These are phyloP conservation scores for Penicillium ucsense DNA, from an alignment of 495 filamentous ascomycete genomes.

Conservation along the genomic window DNA sequence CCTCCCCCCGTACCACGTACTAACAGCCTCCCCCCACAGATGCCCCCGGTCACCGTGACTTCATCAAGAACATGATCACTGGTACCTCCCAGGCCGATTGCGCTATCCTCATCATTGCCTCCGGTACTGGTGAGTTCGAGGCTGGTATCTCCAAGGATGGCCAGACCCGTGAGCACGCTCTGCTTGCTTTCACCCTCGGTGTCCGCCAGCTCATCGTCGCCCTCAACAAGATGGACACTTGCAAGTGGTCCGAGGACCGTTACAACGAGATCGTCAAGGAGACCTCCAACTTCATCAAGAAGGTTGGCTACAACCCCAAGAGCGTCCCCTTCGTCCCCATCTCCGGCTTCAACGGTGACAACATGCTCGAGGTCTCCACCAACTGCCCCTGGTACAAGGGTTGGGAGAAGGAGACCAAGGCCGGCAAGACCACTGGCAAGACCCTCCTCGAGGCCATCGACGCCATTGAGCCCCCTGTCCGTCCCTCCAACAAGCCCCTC, in stretches of 20 bases:
- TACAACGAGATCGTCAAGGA: conserved; percentile 99
- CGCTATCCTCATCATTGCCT: conserved; percentile 99
- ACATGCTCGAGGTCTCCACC: conserved; percentile 88
- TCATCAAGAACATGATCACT: conserved; percentile 99
- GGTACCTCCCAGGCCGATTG: conserved; percentile 99
- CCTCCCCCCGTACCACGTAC: not conserved
- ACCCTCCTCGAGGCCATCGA: conserved; percentile 99
- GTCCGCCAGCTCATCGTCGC: conserved; percentile 99
- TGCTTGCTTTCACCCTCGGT: conserved; percentile 99
- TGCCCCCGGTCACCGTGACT: conserved; percentile 99
- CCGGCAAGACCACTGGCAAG: conserved; percentile 80
- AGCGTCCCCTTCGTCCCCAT: conserved; percentile 95
- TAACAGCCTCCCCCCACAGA: conserved; percentile 40
- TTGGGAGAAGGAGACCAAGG: conserved; percentile 99
- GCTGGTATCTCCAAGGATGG: conserved; percentile 99
- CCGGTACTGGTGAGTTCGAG: conserved; percentile 99
- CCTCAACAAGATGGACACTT: conserved; percentile 99
- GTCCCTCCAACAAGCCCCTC: conserved; percentile 81
- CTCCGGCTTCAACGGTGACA: conserved; percentile 99
- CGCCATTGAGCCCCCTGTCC: conserved; percentile 83
- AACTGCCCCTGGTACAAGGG: conserved; percentile 99
- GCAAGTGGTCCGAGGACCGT: conserved; percentile 93
- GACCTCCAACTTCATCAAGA: conserved; percentile 99
- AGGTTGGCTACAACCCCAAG: conserved; percentile 99
- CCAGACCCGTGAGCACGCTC: conserved; percentile 99